Evolutionary conservation across 2,329 filamentous ascomycete species (phyloP).

Genomic region (Metarhizium brunneum): DNA sequence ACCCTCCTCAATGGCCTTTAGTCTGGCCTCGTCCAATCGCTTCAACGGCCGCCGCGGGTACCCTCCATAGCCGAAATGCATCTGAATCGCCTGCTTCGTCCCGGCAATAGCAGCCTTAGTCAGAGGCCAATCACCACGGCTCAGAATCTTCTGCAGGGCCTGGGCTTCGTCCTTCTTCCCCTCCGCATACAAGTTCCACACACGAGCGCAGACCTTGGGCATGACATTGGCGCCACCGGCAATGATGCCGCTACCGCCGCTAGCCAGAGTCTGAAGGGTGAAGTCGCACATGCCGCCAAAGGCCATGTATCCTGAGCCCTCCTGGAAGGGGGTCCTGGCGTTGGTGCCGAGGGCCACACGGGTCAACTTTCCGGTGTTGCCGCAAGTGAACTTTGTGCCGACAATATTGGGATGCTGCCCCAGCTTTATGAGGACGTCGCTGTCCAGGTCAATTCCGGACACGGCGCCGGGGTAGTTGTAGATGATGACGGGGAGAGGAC

Average conservation of each 20-base stretch:
- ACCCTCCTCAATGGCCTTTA: slow-evolving; percentile 43
- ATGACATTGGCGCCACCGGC: slow-evolving; percentile 79
- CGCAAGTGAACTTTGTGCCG: slow-evolving; percentile 87
- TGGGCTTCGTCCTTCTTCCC: slow-evolving; percentile 69
- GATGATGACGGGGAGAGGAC: slow-evolving; percentile 68
- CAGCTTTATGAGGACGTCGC: slow-evolving; percentile 72
- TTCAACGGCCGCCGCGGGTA: slow-evolving; percentile 65
- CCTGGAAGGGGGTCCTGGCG: slow-evolving; percentile 54
- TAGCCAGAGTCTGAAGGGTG: slow-evolving; percentile 70
- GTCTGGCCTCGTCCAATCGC: slow-evolving; percentile 49
- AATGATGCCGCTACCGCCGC: slow-evolving; percentile 75
- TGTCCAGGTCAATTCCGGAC: slow-evolving; percentile 81
- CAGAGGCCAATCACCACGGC: slow-evolving; percentile 71
- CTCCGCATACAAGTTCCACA: slow-evolving; percentile 67
- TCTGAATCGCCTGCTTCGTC: slow-evolving; percentile 77
- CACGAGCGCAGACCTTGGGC: slow-evolving; percentile 69
- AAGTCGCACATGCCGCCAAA: slow-evolving; percentile 87
- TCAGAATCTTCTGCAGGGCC: slow-evolving; percentile 66
- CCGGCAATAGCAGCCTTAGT: slow-evolving; percentile 77
- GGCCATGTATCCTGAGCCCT: slow-evolving; percentile 66
- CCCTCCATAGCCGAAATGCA: slow-evolving; percentile 73
- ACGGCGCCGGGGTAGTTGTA: slow-evolving; percentile 92
- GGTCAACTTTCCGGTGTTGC: slow-evolving; percentile 82
- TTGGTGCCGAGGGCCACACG: slow-evolving; percentile 65
- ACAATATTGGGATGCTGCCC: slow-evolving; percentile 75